phyloP scores from a whole-genome alignment of 192 early-diverging fungal species.

The Coemansia sp. region DNA sequence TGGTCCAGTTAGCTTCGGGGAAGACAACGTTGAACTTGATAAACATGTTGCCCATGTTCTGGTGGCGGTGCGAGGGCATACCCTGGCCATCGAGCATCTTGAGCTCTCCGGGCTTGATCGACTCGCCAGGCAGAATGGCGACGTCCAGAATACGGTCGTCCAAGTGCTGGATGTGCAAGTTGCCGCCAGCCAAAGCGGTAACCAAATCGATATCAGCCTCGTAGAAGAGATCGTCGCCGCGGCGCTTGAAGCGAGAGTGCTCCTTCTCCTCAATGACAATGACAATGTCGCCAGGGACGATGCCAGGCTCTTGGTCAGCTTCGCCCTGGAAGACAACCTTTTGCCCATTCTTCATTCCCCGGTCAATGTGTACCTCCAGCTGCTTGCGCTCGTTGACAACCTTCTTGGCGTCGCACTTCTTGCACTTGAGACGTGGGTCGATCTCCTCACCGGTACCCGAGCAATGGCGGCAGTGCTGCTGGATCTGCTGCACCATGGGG shows the following conservation, averaged over 20 bases:
- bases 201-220: slow-evolving; percentile 94
- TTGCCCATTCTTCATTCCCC: slow-evolving; percentile 97
- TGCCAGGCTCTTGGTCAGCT: slow-evolving; percentile 93
- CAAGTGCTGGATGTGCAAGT: slow-evolving; percentile 89
- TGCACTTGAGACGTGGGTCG: slow-evolving; percentile 89
- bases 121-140: slow-evolving; percentile 91
- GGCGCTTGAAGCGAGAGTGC: slow-evolving; percentile 93
- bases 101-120: slow-evolving; percentile 88
- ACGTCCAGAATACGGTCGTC: slow-evolving; percentile 92
- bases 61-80: slow-evolving; percentile 92
- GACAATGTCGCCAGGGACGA: slow-evolving; percentile 96
- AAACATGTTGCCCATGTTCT: slow-evolving; percentile 91
- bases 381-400: slow-evolving; percentile 88
- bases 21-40: slow-evolving; percentile 94
- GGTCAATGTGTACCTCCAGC: slow-evolving; percentile 97
- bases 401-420: slow-evolving; percentile 90
- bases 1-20: slow-evolving; percentile 84
- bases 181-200: slow-evolving; percentile 95
- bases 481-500: slow-evolving; percentile 99
- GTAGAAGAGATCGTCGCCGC: slow-evolving; percentile 89
- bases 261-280: slow-evolving; percentile 96
- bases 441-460: slow-evolving; percentile 92
- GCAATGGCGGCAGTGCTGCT: slow-evolving; percentile 93
- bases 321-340: slow-evolving; percentile 95
- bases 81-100: slow-evolving; percentile 92